Evolutionary conservation across 2,329 filamentous ascomycete genomes (phyloP).

Genomic region (Sclerotinia borealis): DNA sequence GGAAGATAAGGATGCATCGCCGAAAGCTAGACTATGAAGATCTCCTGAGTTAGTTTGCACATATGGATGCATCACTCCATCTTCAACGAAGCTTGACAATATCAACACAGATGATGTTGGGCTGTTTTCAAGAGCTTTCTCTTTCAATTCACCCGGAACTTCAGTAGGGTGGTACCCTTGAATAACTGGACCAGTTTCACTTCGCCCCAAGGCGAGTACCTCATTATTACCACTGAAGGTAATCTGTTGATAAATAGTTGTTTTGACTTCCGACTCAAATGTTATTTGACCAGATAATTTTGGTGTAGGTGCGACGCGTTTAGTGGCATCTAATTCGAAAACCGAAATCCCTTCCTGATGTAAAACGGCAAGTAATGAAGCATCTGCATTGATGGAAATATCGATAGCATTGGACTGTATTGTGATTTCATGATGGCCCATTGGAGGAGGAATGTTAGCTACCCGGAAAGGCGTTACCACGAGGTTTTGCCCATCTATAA

Average conservation of each 20-base stretch:
- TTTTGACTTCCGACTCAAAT: slow-evolving; percentile 33
- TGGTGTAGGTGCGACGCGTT: slow-evolving; percentile 44
- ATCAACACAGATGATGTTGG: slow-evolving; percentile 18
- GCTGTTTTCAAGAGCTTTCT: slow-evolving; percentile 12
- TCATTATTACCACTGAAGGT: slow-evolving; percentile 24
- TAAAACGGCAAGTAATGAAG: slow-evolving; percentile 64
- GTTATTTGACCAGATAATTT: slow-evolving; percentile 37
- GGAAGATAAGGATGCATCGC: slow-evolving; percentile 22
- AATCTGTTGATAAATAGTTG: slow-evolving; percentile 26
- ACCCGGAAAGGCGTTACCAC: slow-evolving; percentile 81
- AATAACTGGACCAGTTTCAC: slow-evolving; percentile 16
- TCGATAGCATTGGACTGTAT: slow-evolving; percentile 62
- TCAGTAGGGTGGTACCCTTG: slow-evolving; percentile 25
- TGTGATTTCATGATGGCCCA: slow-evolving; percentile 72
- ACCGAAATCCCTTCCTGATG: slow-evolving; percentile 61
- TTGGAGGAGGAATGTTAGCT: slow-evolving; percentile 86
- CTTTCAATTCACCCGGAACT: slow-evolving; percentile 27
- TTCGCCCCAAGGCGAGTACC: slow-evolving; percentile 21
- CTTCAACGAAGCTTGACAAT: slow-evolving; percentile 26
- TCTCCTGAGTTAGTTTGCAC: slow-evolving; percentile 27
- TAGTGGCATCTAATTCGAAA: slow-evolving; percentile 61
- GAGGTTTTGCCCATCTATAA: slow-evolving; percentile 73
- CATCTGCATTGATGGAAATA: slow-evolving; percentile 63
- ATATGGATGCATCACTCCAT: slow-evolving; percentile 23
- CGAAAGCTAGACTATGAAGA: slow-evolving; percentile 27